Percentiles rank a stretch among this genome's conserved stretches.
Evolutionary conservation across 306 rosid genomes (phyloP).

Genomic region (Aeschynomene evenia): DNA sequence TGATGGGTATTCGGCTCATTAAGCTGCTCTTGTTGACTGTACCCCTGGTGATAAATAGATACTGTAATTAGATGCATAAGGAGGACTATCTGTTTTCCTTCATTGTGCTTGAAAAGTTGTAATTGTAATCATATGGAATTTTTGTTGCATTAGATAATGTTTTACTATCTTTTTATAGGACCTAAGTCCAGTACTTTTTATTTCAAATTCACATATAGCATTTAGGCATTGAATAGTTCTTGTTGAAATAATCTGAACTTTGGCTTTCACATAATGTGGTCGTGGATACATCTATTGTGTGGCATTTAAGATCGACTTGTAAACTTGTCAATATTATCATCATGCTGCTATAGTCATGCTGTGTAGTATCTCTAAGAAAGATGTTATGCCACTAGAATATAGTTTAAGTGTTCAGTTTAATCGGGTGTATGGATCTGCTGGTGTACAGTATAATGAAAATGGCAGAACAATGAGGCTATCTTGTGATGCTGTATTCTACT

Average conservation of each 20-base stretch:
- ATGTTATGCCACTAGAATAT: neutral
- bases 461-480: neutral
- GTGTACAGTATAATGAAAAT: neutral
- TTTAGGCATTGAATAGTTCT: neutral
- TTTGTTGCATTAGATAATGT: neutral
- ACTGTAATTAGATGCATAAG: neutral
- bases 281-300: neutral
- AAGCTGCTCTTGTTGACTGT: neutral
- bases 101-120: too few relatives aligned
- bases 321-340: neutral
- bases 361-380: neutral
- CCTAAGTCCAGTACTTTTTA: neutral
- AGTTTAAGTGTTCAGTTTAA: neutral
- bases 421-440: neutral
- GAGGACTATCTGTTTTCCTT: neutral
- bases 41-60: too few relatives aligned
- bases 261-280: neutral
- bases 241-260: slow-evolving; percentile 1
- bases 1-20: slow-evolving; percentile 2
- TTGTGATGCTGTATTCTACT: slow-evolving; percentile 1
- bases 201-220: neutral
- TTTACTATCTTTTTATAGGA: neutral
- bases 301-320: neutral
- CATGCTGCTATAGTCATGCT: too few relatives aligned
- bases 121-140: too few relatives aligned